Base-by-base conservation (phyloP, 2,329 filamentous ascomycete species). In the Alternaria arbusti region DNA sequence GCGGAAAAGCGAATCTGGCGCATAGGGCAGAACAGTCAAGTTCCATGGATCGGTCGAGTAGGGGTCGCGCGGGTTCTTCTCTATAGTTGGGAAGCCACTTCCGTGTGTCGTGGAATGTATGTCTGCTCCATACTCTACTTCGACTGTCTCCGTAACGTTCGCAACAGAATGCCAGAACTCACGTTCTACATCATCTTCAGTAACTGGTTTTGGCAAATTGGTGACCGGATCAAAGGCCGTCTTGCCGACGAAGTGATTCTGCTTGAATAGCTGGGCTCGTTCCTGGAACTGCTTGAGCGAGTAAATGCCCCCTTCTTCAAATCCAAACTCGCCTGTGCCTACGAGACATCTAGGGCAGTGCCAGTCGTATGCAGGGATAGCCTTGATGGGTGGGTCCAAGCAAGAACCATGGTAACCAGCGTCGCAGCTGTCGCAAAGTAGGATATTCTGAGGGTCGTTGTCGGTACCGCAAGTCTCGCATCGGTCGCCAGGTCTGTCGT, bases 61-160 rank as follows among this genome's bases (percentile, higher is more conserved):
- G 0, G 91, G 86, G 77, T 97, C 92, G 51, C 90, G 88, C 0
- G 96, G 96, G 64, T 97, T 90, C 74, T 91, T 93, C 78, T 99
- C 96, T 9, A 96, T 89, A 0, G 95, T 98, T 0, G 96, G 96
- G 72, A 99, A 99, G 1, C 95, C 96, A 67, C 95, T 98, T 9
- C 96, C 96, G 75, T 99, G 96, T 0, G 96, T 99, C 0, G 96
- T 98, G 55, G 94, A 97, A 79, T 99, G 96, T 57, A 99, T 97
- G 74, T 99, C 96, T 10, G 96, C 96, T 43, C 96, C 96, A 74
- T 99, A 99, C 77, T 99, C 96, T 3, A 99, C 96, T 79, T 98
- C 96, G 1, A 98, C 94, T 0, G 94, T 96, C 79, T 98, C 96
- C 66, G 96, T 95, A 54, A 97, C 86, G 73, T 94, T 96, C 51